Conservation (phyloP, 305 asterid species). For the Fraxinus nigra region DNA sequence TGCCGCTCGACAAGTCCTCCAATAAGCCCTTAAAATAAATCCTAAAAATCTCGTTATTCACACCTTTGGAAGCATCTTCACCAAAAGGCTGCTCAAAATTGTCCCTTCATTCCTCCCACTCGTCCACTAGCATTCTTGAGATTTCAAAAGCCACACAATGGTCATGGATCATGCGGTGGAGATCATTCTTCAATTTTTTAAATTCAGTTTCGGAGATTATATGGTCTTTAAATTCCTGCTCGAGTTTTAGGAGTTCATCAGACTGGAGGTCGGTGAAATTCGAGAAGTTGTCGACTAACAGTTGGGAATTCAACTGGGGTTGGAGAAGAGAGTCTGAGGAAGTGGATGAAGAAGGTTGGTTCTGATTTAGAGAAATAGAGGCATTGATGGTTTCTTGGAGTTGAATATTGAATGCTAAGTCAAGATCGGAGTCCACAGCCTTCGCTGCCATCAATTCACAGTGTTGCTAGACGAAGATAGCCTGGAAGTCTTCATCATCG, state of each 20-base stretch:
- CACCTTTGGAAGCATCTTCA: conserved; percentile 54
- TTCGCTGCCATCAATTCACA: conserved; percentile 49
- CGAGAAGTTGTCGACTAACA: conserved; percentile 4
- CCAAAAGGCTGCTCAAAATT: conserved; percentile 54
- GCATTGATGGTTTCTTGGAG: conserved; percentile 70
- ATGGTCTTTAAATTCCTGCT: conserved; percentile 48
- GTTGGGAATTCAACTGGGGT: background rate
- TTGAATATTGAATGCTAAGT: conserved; percentile 67
- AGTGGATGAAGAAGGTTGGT: conserved; percentile 36
- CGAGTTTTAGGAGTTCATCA: conserved; percentile 42
- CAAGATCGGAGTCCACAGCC: conserved; percentile 52
- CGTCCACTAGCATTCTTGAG: conserved; percentile 51
- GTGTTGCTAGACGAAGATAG: conserved; percentile 52
- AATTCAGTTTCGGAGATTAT: conserved; percentile 46
- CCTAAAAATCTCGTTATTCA: conserved; percentile 49
- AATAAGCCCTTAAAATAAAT: conserved; percentile 67
- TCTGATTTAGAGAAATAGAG: conserved; percentile 39
- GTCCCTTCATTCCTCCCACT: conserved; percentile 59
- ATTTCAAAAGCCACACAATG: conserved; percentile 53
- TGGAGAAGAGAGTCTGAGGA: conserved; percentile 18
- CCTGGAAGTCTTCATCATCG: conserved; percentile 28
- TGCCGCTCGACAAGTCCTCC: conserved; percentile 26
- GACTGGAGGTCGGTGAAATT: conserved; percentile 29
- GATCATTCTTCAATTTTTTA: conserved; percentile 39
- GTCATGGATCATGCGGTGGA: conserved; percentile 64